These are phyloP conservation scores for Botrytis squamosa DNA, from an alignment of 2,329 filamentous ascomycete genomes.

Conservation along the genomic window DNA sequence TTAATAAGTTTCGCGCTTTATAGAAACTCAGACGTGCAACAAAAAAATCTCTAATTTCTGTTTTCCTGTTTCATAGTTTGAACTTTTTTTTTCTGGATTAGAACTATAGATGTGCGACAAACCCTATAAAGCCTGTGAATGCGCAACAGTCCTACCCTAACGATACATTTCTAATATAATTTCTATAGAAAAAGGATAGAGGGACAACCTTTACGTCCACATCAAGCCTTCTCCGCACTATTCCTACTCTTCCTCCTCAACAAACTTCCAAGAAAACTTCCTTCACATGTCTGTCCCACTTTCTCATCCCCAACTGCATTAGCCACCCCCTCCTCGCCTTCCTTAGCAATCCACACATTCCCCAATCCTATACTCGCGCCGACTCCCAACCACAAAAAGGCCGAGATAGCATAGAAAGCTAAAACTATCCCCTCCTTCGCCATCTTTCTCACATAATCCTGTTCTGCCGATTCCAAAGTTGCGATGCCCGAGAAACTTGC, in stretches of 20 bases:
- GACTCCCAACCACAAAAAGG: constrained; percentile 53
- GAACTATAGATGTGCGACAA: background rate
- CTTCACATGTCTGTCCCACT: constrained; percentile 23
- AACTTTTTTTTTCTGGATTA: background rate
- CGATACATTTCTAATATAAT: background rate
- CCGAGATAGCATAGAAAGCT: constrained; percentile 61
- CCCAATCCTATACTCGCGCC: constrained; percentile 47
- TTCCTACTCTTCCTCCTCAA: constrained; percentile 6
- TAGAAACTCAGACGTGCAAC: background rate
- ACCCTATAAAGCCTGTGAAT: background rate
- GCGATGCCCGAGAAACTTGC: background rate
- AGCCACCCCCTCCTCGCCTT: constrained; percentile 24
- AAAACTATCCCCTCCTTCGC: constrained; percentile 61
- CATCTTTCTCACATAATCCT: constrained; percentile 46
- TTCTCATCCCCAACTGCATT: constrained; percentile 20
- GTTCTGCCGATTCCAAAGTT: constrained; percentile 32
- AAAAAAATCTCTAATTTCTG: background rate
- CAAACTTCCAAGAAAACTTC: constrained; percentile 26
- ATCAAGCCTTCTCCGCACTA: background rate
- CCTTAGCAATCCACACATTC: constrained; percentile 45
- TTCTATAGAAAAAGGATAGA: background rate
- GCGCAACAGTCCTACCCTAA: background rate
- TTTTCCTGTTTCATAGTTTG: background rate
- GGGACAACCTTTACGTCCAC: accelerated
- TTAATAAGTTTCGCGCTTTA: background rate